Conservation (phyloP, 2,329 filamentous ascomycete species). For the Colletotrichum gigasporum region DNA sequence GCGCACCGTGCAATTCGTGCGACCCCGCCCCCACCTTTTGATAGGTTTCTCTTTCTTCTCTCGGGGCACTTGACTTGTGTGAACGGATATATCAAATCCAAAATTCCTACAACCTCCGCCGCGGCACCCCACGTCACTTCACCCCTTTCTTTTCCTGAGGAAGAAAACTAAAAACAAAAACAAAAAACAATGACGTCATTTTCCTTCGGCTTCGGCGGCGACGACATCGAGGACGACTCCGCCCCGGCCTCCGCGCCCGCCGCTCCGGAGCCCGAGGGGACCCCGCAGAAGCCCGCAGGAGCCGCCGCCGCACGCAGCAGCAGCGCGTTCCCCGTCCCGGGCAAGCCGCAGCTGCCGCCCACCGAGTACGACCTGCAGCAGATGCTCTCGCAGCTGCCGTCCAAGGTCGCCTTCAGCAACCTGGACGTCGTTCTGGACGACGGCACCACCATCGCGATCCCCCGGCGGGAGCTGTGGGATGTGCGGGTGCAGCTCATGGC, state of each 20-base stretch:
- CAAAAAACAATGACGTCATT: constrained; percentile 53
- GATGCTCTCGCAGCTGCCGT: constrained; percentile 71
- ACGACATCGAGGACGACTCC: constrained; percentile 67
- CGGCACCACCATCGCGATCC: constrained; percentile 63
- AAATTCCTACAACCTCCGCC: constrained; percentile 22
- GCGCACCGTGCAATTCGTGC: not conserved
- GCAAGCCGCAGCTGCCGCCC: constrained; percentile 67
- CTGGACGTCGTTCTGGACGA: constrained; percentile 70
- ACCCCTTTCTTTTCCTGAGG: not conserved
- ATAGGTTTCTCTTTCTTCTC: not conserved
- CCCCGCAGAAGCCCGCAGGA: constrained; percentile 37
- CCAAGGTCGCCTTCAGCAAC: constrained; percentile 76
- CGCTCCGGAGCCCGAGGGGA: constrained; percentile 35
- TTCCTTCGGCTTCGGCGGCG: constrained; percentile 70
- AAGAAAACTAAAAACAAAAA: not conserved
- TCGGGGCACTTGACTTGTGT: not conserved
- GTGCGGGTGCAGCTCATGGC: constrained; percentile 85
- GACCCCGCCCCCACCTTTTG: constrained; percentile 27
- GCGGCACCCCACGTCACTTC: constrained; percentile 1
- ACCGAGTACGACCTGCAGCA: constrained; percentile 58
- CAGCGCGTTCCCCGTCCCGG: constrained; percentile 69
- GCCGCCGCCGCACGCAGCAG: no score
- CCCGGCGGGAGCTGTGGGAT: constrained; percentile 83
- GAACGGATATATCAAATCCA: constrained; percentile 6
- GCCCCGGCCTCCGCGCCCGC: constrained; percentile 35